phyloP scores from a whole-genome alignment of 306 rosid genomes.

The Quercus parvula region DNA sequence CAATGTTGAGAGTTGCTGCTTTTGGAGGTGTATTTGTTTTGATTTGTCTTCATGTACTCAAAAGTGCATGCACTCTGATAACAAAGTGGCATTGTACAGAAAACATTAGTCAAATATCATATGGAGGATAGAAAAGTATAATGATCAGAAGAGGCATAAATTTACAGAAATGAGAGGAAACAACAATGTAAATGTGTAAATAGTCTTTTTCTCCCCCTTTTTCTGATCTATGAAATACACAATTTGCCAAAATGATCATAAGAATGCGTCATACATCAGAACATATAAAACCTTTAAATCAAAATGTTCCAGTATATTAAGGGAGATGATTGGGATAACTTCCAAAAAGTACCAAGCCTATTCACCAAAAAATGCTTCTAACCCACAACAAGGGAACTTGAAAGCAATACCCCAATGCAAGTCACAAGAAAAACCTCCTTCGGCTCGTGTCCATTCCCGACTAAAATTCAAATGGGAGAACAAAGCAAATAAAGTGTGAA shows the following conservation, averaged over 20 bases:
- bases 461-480: slow-evolving; percentile 39
- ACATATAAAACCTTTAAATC: neutral
- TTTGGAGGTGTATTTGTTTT: slow-evolving; percentile 51
- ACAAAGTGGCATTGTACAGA: slow-evolving; percentile 15
- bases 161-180: neutral
- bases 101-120: neutral
- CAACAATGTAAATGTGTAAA: neutral
- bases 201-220: neutral
- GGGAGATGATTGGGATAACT: slow-evolving; percentile 1
- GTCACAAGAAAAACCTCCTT: slow-evolving; percentile 86
- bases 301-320: slow-evolving; percentile 6
- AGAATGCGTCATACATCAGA: neutral
- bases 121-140: slow-evolving; percentile 9
- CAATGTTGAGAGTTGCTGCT: slow-evolving; percentile 42
- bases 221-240: neutral
- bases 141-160: neutral
- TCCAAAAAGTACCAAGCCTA: slow-evolving; percentile 5
- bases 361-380: slow-evolving; percentile 2
- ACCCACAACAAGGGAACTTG: slow-evolving; percentile 9
- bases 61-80: slow-evolving; percentile 15
- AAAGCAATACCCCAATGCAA: slow-evolving; percentile 24
- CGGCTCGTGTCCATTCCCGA: slow-evolving; percentile 96
- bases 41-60: slow-evolving; percentile 27
- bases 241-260: neutral
- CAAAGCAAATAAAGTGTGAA: slow-evolving; percentile 4